A percentile compares a stretch with the other conserved stretches of the same genome.
These are phyloP conservation scores for Colletotrichum somersetense DNA, from an alignment of 2,329 filamentous ascomycete genomes.

Conservation along the genomic window DNA sequence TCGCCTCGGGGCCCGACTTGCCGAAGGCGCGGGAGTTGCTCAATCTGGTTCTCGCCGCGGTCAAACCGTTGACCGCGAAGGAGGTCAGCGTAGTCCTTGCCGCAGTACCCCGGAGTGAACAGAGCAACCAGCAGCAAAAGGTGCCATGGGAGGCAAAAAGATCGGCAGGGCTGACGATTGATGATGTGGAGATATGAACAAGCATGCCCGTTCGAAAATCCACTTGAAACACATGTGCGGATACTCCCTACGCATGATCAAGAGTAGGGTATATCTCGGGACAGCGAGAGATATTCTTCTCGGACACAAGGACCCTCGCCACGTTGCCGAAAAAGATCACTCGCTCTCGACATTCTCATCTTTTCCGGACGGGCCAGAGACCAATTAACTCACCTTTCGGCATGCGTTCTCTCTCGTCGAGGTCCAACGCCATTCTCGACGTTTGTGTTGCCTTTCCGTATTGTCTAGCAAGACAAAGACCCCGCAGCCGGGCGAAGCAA, in stretches of 20 bases:
- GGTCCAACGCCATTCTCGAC: not conserved
- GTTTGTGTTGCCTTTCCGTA: constrained; percentile 16
- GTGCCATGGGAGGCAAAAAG: not conserved
- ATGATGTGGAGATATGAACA: constrained; percentile 42
- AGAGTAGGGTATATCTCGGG: constrained; percentile 43
- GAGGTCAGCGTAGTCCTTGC: constrained; percentile 44
- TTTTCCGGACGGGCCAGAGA: not conserved
- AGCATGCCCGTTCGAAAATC: constrained; percentile 41
- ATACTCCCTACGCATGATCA: constrained; percentile 41
- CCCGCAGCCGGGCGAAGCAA: constrained; percentile 3
- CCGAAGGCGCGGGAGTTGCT: constrained; percentile 41
- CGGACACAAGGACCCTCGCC: not conserved
- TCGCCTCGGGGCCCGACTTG: constrained; percentile 29
- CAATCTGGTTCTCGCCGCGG: constrained; percentile 39
- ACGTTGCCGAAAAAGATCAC: not conserved
- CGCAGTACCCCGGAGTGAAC: not conserved
- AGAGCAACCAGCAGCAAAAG: not conserved
- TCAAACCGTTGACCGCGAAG: constrained; percentile 40
- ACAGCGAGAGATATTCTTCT: constrained; percentile 45
- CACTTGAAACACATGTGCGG: constrained; percentile 42
- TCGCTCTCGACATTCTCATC: not conserved
- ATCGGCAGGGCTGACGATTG: constrained; percentile 11
- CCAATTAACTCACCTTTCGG: not conserved
- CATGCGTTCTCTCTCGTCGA: constrained; percentile 10
- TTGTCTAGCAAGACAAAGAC: not conserved